These are phyloP conservation scores for Oropetium thomaeum DNA, from an alignment of 176 grass and related monocot genomes.

Conservation along the genomic window DNA sequence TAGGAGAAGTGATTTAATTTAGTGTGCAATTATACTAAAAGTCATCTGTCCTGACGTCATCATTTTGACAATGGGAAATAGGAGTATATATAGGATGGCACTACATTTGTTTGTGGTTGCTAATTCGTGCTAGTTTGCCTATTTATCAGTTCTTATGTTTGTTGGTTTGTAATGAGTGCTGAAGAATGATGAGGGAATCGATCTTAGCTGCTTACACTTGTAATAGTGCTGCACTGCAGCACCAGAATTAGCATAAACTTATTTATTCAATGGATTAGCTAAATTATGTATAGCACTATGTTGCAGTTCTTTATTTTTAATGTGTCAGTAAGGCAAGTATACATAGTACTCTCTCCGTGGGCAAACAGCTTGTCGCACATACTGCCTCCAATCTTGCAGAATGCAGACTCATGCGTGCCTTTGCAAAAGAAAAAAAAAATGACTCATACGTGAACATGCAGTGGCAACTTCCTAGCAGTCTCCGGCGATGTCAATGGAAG, in stretches of 20 bases:
- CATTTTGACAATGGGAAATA: background rate
- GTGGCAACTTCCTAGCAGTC: background rate
- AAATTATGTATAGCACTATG: too few species aligned
- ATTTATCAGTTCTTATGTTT: slow-evolving; percentile 3
- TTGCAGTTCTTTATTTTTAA: too few species aligned
- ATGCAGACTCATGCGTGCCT: too few species aligned
- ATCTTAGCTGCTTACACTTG: background rate
- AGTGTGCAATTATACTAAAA: background rate
- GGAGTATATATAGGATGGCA: background rate
- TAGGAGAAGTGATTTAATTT: background rate
- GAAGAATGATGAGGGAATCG: slow-evolving; percentile 12
- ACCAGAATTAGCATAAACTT: background rate
- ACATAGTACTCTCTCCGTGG: too few species aligned
- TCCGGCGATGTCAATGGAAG: background rate
- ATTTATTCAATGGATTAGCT: background rate
- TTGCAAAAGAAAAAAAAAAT: too few species aligned
- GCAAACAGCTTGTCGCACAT: too few species aligned
- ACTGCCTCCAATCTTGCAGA: too few species aligned
- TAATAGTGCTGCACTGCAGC: background rate
- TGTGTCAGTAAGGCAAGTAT: too few species aligned
- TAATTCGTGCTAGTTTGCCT: slow-evolving; percentile 26
- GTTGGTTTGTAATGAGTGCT: slow-evolving; percentile 24
- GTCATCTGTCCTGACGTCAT: background rate
- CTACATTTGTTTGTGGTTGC: slow-evolving; percentile 17
- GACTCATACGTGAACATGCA: slow-evolving; percentile 43